Evolutionary conservation across 179 eudicot species (phyloP).

Genomic region (Beta macrorhiza): DNA sequence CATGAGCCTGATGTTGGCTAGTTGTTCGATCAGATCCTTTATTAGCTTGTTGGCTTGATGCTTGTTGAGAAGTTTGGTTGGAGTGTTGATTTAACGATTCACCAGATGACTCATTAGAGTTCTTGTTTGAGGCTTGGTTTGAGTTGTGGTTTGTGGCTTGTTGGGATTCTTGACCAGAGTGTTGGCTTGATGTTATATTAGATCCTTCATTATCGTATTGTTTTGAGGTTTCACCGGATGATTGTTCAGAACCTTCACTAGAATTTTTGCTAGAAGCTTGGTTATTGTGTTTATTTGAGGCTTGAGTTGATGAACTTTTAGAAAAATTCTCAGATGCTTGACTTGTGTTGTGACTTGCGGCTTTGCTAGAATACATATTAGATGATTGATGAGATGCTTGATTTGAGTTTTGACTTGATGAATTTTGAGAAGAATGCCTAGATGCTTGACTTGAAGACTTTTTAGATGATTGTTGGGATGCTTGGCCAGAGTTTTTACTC

Average conservation of each 20-base stretch:
- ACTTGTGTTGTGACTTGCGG: background rate
- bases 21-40: background rate
- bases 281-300: background rate
- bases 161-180: background rate
- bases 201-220: background rate
- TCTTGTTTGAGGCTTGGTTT: background rate
- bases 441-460: background rate
- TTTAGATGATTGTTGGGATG: background rate
- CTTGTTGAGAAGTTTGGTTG: background rate
- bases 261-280: background rate
- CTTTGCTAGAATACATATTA: background rate
- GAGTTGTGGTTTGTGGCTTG: background rate
- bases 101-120: background rate
- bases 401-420: background rate
- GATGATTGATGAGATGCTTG: background rate
- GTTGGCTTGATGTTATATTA: background rate
- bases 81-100: background rate
- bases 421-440: background rate
- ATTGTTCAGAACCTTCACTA: background rate
- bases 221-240: background rate
- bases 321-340: background rate
- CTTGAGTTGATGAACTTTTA: background rate
- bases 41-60: background rate
- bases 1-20: background rate
- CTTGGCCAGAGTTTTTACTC: background rate